Percentiles rank a stretch among this genome's conserved stretches.
phyloP scores from a whole-genome alignment of 305 asterid genomes.

The Striga hermonthica region DNA sequence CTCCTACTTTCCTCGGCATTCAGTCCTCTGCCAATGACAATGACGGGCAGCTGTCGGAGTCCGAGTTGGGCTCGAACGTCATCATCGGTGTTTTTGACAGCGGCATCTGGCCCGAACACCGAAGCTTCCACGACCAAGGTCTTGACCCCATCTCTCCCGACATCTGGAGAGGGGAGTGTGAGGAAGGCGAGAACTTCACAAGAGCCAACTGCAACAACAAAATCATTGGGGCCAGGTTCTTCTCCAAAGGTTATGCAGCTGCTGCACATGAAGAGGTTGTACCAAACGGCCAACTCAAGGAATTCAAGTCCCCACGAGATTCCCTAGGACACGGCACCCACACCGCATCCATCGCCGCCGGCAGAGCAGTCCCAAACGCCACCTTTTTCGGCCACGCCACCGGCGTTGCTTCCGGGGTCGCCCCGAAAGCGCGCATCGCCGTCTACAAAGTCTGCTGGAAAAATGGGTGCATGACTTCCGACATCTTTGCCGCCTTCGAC shows the following conservation, averaged over 20 bases:
- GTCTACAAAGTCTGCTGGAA: constrained; percentile 34
- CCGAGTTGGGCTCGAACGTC: constrained; percentile 63
- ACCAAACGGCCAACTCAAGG: constrained; percentile 40
- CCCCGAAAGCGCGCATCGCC: constrained; percentile 32
- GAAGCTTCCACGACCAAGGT: constrained; percentile 66
- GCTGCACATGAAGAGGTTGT: constrained; percentile 44
- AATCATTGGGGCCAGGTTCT: constrained; percentile 67
- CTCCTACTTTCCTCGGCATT: not conserved
- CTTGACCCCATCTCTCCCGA: constrained; percentile 54
- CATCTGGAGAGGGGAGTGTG: constrained; percentile 76
- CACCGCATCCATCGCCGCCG: constrained; percentile 84
- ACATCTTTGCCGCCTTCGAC: constrained; percentile 71
- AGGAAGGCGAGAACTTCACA: constrained; percentile 24
- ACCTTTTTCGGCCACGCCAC: constrained; percentile 57
- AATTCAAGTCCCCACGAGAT: constrained; percentile 40
- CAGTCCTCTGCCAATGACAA: too few relatives aligned
- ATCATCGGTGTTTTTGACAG: constrained; percentile 69
- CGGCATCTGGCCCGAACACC: constrained; percentile 71
- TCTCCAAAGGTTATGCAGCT: constrained; percentile 52
- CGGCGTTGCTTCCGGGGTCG: constrained; percentile 66
- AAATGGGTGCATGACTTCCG: constrained; percentile 71
- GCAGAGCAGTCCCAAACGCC: constrained; percentile 30
- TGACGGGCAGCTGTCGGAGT: constrained; percentile 38
- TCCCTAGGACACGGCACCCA: constrained; percentile 81
- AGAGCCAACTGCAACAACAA: constrained; percentile 28